These are phyloP conservation scores for Mucor indicus DNA, from an alignment of 371 early-diverging fungal genomes.

Conservation along the genomic window DNA sequence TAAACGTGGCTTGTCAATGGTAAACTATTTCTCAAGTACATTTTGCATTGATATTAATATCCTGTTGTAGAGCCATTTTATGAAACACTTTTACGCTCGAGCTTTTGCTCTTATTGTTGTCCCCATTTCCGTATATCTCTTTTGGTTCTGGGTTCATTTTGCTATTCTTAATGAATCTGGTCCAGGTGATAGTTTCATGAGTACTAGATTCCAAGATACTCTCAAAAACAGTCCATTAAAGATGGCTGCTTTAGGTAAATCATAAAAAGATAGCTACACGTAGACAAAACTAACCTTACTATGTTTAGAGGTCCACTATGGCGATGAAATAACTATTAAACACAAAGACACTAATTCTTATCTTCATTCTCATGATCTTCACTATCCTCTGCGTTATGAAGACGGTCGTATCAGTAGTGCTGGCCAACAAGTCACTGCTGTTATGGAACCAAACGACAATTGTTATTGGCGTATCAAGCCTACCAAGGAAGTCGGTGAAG, in stretches of 20 bases:
- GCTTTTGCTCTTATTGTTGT: constrained; percentile 72
- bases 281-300: background rate
- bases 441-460: constrained; percentile 67
- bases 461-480: constrained; percentile 84
- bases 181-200: constrained; percentile 95
- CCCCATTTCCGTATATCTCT: constrained; percentile 74
- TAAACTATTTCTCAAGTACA: too few species aligned
- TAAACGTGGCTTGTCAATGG: constrained; percentile 71
- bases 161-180: constrained; percentile 72
- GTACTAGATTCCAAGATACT: constrained; percentile 85
- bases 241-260: constrained; percentile 45
- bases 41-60: background rate
- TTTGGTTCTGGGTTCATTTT: constrained; percentile 85
- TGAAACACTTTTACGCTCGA: constrained; percentile 65
- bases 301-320: constrained; percentile 69
- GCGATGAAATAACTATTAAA: constrained; percentile 75
- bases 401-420: constrained; percentile 90
- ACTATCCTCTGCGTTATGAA: constrained; percentile 89
- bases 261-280: too few species aligned
- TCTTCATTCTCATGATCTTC: constrained; percentile 80
- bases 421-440: constrained; percentile 93
- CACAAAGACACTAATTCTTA: constrained; percentile 74
- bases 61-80: constrained; percentile 54
- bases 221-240: constrained; percentile 77
- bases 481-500: constrained; percentile 13